Evolutionary conservation across 2,329 filamentous ascomycete genomes (phyloP).

Genomic region (Aspergillus transmontanensis): DNA sequence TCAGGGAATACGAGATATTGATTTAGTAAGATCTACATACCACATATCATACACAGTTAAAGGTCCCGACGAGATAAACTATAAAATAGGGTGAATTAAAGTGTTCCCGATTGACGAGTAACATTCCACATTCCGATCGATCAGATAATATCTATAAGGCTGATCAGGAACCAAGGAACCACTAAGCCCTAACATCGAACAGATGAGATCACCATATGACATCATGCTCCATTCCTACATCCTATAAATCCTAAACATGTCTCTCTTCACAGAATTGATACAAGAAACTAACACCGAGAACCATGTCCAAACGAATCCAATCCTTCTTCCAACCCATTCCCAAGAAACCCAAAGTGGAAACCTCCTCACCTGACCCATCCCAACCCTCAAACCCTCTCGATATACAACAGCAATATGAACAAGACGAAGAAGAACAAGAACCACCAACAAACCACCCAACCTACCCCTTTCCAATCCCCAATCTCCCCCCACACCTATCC

Average conservation of each 20-base stretch:
- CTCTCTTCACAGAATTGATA: not conserved
- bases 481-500: slow-evolving; percentile 48
- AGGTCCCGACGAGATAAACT: not conserved
- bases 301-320: slow-evolving; percentile 64
- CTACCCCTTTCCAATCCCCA: slow-evolving; percentile 57
- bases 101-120: not conserved
- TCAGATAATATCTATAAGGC: not conserved
- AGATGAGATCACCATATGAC: not conserved
- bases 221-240: not conserved
- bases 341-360: slow-evolving; percentile 37
- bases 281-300: not conserved
- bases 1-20: too few relatives aligned
- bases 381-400: slow-evolving; percentile 18
- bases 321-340: slow-evolving; percentile 63
- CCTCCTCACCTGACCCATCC: not conserved
- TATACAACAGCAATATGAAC: slow-evolving; percentile 6
- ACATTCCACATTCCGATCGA: not conserved
- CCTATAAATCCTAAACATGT: not conserved
- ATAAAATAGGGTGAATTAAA: not conserved
- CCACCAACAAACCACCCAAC: slow-evolving; percentile 47
- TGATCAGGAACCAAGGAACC: not conserved
- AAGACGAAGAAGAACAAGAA: not conserved
- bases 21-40: too few relatives aligned
- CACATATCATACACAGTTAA: too few relatives aligned
- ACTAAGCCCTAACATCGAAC: not conserved